Conservation (phyloP, 768 basidiomycete species). For the Pleurotus platypus region DNA sequence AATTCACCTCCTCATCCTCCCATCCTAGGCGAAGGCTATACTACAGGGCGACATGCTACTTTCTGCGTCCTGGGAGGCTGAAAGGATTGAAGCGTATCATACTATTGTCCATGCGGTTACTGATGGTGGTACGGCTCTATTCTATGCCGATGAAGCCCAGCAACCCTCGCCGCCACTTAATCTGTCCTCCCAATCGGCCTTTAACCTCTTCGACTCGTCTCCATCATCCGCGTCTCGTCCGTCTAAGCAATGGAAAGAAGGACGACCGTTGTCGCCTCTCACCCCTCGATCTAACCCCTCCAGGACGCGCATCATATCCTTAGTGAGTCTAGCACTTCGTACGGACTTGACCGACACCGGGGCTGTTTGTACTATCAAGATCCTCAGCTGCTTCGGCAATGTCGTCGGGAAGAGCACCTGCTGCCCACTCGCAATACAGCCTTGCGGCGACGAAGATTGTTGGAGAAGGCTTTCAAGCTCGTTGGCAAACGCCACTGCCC, state of each 20-base stretch:
- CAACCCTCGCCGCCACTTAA: conserved; percentile 13
- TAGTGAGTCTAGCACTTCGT: conserved; percentile 19
- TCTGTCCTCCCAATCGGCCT: conserved; percentile 17
- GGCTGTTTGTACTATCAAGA: conserved; percentile 25
- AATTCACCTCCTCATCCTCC: no score
- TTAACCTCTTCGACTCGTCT: conserved; percentile 9
- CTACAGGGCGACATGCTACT: no score
- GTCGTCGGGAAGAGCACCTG: conserved; percentile 17
- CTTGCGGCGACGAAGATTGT: background rate
- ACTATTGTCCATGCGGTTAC: no score
- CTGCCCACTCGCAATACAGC: no score
- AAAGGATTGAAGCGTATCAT: no score
- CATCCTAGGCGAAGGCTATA: no score
- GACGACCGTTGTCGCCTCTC: background rate
- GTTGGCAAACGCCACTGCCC: no score
- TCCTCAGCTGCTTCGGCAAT: conserved; percentile 21
- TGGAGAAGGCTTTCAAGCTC: conserved; percentile 12
- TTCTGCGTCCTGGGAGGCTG: no score
- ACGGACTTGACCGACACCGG: conserved; percentile 14
- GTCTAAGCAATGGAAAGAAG: background rate
- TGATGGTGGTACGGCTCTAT: no score
- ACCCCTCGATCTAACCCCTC: conserved; percentile 3
- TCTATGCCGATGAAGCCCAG: conserved; percentile 2
- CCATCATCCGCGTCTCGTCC: background rate
- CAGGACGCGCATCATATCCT: conserved; percentile 25